Evolutionary conservation across 345 rosid species (phyloP), one percentile per base, ranked within the genome.

Genomic region (Limnanthes douglasii): DNA sequence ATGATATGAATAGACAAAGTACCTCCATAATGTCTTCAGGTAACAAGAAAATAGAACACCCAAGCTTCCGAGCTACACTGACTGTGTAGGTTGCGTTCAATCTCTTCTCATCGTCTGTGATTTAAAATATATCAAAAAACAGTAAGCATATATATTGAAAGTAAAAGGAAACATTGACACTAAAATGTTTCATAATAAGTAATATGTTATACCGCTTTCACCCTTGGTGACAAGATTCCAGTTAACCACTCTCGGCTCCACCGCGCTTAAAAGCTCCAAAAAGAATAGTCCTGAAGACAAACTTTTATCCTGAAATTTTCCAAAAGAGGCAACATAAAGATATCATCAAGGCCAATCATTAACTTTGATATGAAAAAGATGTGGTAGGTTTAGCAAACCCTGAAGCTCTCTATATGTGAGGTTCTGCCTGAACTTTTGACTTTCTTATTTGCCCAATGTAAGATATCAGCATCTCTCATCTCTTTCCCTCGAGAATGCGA

Each of bases 1-100:
- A 12, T n/a, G n/a, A n/a, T n/a, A n/a, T n/a, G 12, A 34, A 24
- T 5, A 21, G 23, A 11, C 41, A 43, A 18, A 36, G 35, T 57
- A 83, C 97, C 98, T 84, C 98, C 60, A 84, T 57, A 60, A 90
- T 84, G 52, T 90, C 98, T 44, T 90, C 98, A 2, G 98, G 98
- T 54, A 90, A 51, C 69, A 84, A 65, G 82, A 90, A 90, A 55
- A 90, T 72, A 20, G 98, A 84, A 62, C 98, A 90, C 1, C 98
- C 98, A 1, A 90, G 84, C 63, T 90, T 90, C 45, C 98, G 65
- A 11, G 95, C 84, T 6, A 84, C 98, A 5, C 95, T 90, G 50
- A 90, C 72, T 55, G 74, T 84, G 61, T 90, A 90, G 4, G 95
- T 90, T 25, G 95, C 94, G 39, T 90, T 90, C 69, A 90, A 59